Evolutionary conservation across 2,329 filamentous ascomycete species (phyloP).

Genomic region (Cercospora janseana): DNA sequence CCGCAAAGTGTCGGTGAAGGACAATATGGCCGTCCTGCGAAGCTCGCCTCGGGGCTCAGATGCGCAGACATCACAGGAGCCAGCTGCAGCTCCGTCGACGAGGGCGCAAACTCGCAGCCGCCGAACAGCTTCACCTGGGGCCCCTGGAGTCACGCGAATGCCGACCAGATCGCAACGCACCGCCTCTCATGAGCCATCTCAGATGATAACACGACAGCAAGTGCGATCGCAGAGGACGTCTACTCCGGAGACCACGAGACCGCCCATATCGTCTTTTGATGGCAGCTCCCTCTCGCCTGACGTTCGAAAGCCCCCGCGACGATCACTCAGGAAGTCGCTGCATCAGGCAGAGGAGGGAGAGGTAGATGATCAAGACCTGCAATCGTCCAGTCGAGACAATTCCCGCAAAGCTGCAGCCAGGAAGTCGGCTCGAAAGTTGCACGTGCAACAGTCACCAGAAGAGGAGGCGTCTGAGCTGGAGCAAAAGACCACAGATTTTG

Average conservation of each 20-base stretch:
- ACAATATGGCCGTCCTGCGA: constrained; percentile 16
- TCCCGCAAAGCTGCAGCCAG: neutral
- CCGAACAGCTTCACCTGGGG: constrained; percentile 3
- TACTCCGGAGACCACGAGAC: constrained; percentile 1
- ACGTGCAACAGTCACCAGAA: neutral
- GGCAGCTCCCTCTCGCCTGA: constrained; percentile 15
- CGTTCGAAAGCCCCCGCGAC: constrained; percentile 10
- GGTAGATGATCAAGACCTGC: neutral
- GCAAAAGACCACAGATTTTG: neutral
- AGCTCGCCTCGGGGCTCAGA: constrained; percentile 17
- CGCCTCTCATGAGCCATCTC: constrained; percentile 5
- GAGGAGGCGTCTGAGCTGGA: constrained; percentile 11
- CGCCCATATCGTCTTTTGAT: constrained; percentile 7
- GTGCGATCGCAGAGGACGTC: neutral
- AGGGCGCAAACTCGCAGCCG: constrained; percentile 10
- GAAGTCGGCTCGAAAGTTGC: constrained; percentile 4
- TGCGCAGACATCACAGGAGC: neutral
- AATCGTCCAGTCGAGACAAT: neutral
- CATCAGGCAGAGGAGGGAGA: constrained; percentile 1
- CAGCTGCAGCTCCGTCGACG: neutral
- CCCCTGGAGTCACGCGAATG: neutral
- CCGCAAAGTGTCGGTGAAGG: constrained; percentile 6
- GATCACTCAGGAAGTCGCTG: constrained; percentile 19
- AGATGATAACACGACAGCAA: neutral
- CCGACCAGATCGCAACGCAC: constrained; percentile 1